These are phyloP conservation scores for Coemansia sp. DNA, from an alignment of 192 early-diverging fungal genomes.

Conservation along the genomic window DNA sequence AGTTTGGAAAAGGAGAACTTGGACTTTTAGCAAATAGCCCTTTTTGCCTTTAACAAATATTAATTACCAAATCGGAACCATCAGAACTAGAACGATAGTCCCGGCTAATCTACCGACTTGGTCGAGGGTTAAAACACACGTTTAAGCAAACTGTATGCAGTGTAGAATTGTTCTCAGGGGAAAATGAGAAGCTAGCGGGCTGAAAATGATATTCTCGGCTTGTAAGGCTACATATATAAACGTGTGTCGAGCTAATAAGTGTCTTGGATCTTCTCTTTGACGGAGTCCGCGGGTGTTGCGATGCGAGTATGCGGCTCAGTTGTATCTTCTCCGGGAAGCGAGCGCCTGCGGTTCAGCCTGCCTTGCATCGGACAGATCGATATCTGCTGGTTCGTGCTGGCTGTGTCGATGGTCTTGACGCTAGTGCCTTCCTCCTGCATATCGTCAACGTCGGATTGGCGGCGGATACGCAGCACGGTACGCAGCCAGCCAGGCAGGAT, in stretches of 20 bases:
- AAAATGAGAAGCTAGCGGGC: no score
- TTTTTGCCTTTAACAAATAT: background rate
- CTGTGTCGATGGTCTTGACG: background rate
- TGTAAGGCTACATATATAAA: no score
- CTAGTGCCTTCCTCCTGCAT: background rate
- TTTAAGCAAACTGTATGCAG: no score
- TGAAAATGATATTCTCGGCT: no score
- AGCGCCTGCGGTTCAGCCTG: constrained; percentile 6
- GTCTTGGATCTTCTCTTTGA: constrained; percentile 4
- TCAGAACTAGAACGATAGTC: no score
- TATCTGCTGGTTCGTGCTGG: background rate
- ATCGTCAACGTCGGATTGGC: background rate
- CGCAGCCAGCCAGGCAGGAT: constrained; percentile 21
- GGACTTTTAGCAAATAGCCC: constrained; percentile 17
- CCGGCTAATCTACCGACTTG: no score
- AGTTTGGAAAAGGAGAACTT: constrained; percentile 27
- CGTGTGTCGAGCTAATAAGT: background rate
- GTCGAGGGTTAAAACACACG: no score
- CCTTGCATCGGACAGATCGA: background rate
- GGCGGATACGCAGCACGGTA: background rate
- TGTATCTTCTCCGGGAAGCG: background rate
- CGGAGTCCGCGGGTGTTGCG: constrained; percentile 4
- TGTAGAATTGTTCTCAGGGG: no score
- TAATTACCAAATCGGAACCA: no score
- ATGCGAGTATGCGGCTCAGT: constrained; percentile 8